Conservation (phyloP, 495 filamentous ascomycete species). For the Delitschia confertaspora region DNA sequence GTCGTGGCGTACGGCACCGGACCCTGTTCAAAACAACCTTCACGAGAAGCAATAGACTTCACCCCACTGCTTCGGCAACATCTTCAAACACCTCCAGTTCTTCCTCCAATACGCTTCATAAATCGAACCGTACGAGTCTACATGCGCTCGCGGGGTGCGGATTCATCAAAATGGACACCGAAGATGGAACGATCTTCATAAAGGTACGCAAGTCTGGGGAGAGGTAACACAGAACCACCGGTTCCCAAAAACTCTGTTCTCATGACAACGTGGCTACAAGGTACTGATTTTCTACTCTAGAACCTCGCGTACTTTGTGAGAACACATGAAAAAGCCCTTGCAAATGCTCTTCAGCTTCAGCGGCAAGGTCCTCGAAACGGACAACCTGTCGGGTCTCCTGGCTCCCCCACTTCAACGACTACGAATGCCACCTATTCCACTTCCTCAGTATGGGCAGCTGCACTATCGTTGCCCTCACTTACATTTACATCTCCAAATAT, state of each 20-base stretch:
- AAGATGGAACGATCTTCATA: constrained; percentile 34
- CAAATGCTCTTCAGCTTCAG: constrained; percentile 83
- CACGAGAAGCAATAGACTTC: constrained; percentile 13
- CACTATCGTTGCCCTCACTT: constrained; percentile 75
- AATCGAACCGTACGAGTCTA: constrained; percentile 8
- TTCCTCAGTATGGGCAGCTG: constrained; percentile 64
- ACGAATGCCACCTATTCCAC: constrained; percentile 39
- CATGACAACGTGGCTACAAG: constrained; percentile 1
- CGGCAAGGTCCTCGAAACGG: constrained; percentile 60
- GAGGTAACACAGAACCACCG: background rate
- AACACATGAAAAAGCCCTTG: constrained; percentile 92
- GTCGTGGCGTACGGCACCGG: constrained; percentile 9
- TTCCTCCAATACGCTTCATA: background rate
- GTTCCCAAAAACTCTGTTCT: background rate
- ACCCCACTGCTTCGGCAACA: constrained; percentile 1
- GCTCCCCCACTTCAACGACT: constrained; percentile 40
- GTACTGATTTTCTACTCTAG: constrained; percentile 39
- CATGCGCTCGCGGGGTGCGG: constrained; percentile 17
- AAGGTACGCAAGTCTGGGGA: constrained; percentile 21
- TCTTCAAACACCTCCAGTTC: constrained; percentile 9
- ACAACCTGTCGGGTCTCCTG: constrained; percentile 34
- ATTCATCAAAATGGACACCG: constrained; percentile 27
- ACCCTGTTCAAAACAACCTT: constrained; percentile 4
- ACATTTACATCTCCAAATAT: constrained; percentile 73
- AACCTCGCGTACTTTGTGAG: constrained; percentile 92